Evolutionary conservation across 2,329 filamentous ascomycete genomes (phyloP), one percentile per base, ranked within the genome.

Genomic region (Stagonosporopsis cucurbitacearum): DNA sequence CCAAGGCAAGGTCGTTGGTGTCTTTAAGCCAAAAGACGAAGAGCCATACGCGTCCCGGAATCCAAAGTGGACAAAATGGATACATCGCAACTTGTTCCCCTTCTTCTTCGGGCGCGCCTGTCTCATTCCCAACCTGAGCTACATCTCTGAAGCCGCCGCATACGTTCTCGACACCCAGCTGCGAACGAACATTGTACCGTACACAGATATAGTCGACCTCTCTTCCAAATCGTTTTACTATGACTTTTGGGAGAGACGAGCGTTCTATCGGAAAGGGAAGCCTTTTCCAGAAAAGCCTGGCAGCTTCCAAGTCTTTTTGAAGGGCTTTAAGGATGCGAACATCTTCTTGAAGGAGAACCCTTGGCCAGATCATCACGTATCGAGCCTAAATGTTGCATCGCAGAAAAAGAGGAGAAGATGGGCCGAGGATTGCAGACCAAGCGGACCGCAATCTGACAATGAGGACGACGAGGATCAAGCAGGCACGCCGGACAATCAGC

Each of bases 61-160:
- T 72, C 95, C 95, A 6, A 99, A 99, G 75, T 98, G 94, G 94
- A 98, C 96, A 67, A 99, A 99, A 78, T 99, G 95, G 95, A 93
- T 99, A 79, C 95, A 99, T 76, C 85, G 95, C 62, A 99, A 99
- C 74, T 75, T 99, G 62, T 98, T 99, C 67, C 95, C 95, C 8
- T 99, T 96, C 79, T 97, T 91, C 77, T 99, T 99, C 69, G 95
- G 95, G 17, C 84, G 95, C 69, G 93, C 94, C 41, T 98, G 92
- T 63, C 85, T 99, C 50, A 99, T 99, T 74, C 95, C 95, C 52
- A 99, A 99, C 70, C 82, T 99, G 45, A 97, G 93, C 50, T 99
- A 99, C 73, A 92, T 99, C 65, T 98, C 93, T 67, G 95, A 99
- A 81, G 95, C 95, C 17, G 95, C 95, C 17, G 95, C 95, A 32